Base-by-base conservation (phyloP, 2,329 filamentous ascomycete species). In the Arthrobotrys pseudoclavata region DNA sequence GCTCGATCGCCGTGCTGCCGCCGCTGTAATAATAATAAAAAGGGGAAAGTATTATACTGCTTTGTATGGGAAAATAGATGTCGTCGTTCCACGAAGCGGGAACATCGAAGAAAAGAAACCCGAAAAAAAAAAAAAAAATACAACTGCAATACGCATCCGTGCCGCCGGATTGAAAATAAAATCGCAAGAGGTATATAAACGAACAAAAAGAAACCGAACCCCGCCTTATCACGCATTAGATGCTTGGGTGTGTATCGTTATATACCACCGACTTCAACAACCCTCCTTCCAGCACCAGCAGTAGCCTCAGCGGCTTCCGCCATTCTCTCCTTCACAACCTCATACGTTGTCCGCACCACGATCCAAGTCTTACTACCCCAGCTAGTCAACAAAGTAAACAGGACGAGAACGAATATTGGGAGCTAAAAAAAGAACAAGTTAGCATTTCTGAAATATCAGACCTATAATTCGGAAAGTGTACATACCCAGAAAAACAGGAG, bases 401-500 rank as follows among this genome's bases (percentile, higher is more conserved):
- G 80, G 26, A 84, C 82, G 55, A 84, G 80, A 20, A 84, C 70
- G 26, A 84, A 80, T 53, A 84, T 81, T 45, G 84, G 84, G 70
- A 85, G 83, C 84, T 85, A 74, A n/a, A 50, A 40, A 40, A 4
- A 15, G 5, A 29, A 60, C n/a, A 53, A 15, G 57, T 74, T 71
- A 69, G 45, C 24, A 62, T 50, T n/a, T 67, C 15, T 53, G 48
- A 31, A 20, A 5, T 12, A 29, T 42, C 42, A 60, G 34, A 37
- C 10, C 22, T 42, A 62, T 53, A 57, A 55, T 15, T 69, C 22
- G 26, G 20, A 22, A 31, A 24, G 60, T 47, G 42, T 22, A 81
- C 82, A 79, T 87, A 91, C 89, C 90, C 90, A 91, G 81, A 91
- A 86, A 80, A 91, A 89, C 84, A 90, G 91, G 53, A 91, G 84